Evolutionary conservation across 2,329 filamentous ascomycete species (phyloP).

Genomic region (Colletotrichum agaves): DNA sequence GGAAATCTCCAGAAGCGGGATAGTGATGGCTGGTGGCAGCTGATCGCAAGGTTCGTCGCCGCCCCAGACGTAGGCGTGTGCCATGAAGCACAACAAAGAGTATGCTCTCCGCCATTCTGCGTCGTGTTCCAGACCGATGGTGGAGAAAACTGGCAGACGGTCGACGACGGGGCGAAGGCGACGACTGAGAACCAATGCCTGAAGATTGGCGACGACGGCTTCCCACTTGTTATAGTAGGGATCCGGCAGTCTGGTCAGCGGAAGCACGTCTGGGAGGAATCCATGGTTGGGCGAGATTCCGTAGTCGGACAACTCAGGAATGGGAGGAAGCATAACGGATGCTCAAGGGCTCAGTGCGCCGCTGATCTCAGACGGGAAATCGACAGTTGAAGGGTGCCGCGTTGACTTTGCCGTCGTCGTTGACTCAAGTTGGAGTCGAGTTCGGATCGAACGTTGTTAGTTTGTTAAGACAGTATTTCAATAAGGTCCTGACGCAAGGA

Average conservation of each 20-base stretch:
- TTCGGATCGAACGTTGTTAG: background rate
- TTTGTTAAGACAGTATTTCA: slow-evolving; percentile 32
- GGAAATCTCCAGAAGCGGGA: slow-evolving; percentile 83
- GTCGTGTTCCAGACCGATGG: slow-evolving; percentile 81
- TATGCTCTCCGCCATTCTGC: slow-evolving; percentile 96
- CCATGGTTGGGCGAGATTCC: slow-evolving; percentile 82
- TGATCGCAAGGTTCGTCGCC: slow-evolving; percentile 83
- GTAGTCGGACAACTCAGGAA: slow-evolving; percentile 78
- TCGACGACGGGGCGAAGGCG: slow-evolving; percentile 84
- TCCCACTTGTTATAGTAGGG: slow-evolving; percentile 98
- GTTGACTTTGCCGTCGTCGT: background rate
- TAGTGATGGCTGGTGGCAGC: slow-evolving; percentile 83
- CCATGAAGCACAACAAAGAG: slow-evolving; percentile 87
- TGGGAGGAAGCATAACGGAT: slow-evolving; percentile 64
- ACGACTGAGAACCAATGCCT: slow-evolving; percentile 86
- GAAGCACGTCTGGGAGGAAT: slow-evolving; percentile 86
- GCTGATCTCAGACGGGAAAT: slow-evolving; percentile 21
- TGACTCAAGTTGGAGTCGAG: background rate
- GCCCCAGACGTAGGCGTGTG: slow-evolving; percentile 97
- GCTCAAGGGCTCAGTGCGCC: background rate
- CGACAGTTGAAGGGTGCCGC: background rate
- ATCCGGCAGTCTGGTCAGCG: slow-evolving; percentile 83
- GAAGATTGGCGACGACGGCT: slow-evolving; percentile 83
- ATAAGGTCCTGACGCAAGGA: slow-evolving; percentile 70
- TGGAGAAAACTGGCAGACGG: slow-evolving; percentile 83